Percentiles rank a stretch among this genome's conserved stretches.
These are phyloP conservation scores for Wickerhamomyces chaumierensis DNA, from an alignment of 805 yeast species.

Conservation along the genomic window DNA sequence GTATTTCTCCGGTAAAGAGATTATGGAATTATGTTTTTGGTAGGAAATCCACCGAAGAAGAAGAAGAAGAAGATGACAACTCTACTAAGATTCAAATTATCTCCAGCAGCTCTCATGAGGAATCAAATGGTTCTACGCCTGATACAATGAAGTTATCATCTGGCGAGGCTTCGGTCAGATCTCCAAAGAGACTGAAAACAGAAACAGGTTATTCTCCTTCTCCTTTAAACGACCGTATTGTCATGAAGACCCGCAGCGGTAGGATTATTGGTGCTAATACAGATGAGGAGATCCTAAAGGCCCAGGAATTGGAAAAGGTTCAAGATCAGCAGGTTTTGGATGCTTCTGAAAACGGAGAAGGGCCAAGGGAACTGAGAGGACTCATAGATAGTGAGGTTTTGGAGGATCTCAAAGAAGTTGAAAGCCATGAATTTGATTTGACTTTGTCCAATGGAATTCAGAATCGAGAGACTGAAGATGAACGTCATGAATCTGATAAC, in stretches of 20 bases:
- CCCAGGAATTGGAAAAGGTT: conserved; percentile 10
- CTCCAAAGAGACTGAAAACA: neutral
- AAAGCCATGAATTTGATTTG: neutral
- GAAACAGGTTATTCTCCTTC: neutral
- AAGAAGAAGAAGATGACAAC: too few relatives aligned
- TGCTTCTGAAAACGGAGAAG: too few relatives aligned
- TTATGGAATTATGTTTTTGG: too few relatives aligned
- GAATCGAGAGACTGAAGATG: too few relatives aligned
- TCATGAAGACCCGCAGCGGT: conserved; percentile 22
- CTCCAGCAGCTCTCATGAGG: too few relatives aligned
- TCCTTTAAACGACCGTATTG: conserved; percentile 9
- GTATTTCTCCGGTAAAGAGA: too few relatives aligned
- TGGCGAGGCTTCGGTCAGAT: neutral
- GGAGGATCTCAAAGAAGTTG: neutral
- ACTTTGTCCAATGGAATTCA: too few relatives aligned
- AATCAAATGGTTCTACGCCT: too few relatives aligned
- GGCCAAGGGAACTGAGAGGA: neutral
- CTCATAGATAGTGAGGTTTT: neutral
- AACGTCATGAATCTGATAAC: too few relatives aligned
- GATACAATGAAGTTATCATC: too few relatives aligned
- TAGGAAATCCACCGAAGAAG: too few relatives aligned
- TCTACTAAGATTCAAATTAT: too few relatives aligned
- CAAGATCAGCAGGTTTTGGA: conserved; percentile 12
- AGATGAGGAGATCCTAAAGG: conserved; percentile 13
- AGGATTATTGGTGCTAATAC: conserved; percentile 19